Evolutionary conservation across 2,329 filamentous ascomycete genomes (phyloP).

Genomic region (Penicillium sp.): DNA sequence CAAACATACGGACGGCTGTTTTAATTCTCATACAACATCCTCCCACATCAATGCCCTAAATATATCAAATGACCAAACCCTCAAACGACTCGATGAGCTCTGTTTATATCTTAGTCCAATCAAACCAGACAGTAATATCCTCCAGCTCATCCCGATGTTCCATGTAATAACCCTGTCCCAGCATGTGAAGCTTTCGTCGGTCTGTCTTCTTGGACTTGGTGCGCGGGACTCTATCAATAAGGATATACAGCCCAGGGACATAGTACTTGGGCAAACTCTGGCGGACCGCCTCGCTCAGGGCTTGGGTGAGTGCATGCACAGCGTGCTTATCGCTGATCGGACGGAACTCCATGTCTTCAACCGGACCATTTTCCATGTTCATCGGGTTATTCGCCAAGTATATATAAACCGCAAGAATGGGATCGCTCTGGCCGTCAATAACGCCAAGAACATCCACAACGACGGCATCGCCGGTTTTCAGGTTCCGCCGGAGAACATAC

Average conservation of each 20-base stretch:
- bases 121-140: constrained; percentile 14
- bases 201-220: constrained; percentile 28
- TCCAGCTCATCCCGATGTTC: constrained; percentile 10
- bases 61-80: background rate
- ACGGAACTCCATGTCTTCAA: constrained; percentile 15
- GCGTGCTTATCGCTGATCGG: constrained; percentile 10
- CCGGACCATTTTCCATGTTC: constrained; percentile 8
- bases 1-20: background rate
- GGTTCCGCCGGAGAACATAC: constrained; percentile 11
- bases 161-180: constrained; percentile 22
- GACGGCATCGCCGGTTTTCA: constrained; percentile 11
- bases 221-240: constrained; percentile 19
- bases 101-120: constrained; percentile 7
- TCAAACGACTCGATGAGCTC: no score
- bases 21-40: background rate
- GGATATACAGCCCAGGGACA: constrained; percentile 20
- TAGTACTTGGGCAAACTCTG: constrained; percentile 19
- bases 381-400: constrained; percentile 16
- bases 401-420: constrained; percentile 16
- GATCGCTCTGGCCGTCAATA: constrained; percentile 16
- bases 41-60: background rate
- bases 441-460: constrained; percentile 21
- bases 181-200: constrained; percentile 20
- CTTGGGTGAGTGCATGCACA: constrained; percentile 5
- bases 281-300: constrained; percentile 9